Percentiles rank a stretch among this genome's conserved stretches.
These are phyloP conservation scores for Aureobasidium sp. DNA, from an alignment of 2,329 filamentous ascomycete species.

Conservation along the genomic window DNA sequence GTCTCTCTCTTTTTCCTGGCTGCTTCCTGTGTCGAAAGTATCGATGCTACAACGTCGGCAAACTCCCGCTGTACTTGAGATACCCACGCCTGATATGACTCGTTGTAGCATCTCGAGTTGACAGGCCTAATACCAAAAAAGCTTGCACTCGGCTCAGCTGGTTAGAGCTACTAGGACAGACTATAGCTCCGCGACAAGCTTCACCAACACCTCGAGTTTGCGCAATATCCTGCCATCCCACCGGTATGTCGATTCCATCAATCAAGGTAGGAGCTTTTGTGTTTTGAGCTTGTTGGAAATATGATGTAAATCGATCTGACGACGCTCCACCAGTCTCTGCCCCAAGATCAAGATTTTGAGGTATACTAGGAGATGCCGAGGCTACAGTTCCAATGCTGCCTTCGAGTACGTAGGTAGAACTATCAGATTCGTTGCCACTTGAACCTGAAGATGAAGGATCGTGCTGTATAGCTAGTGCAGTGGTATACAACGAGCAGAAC, in stretches of 20 bases:
- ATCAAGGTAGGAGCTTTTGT: neutral
- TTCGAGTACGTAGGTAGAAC: neutral
- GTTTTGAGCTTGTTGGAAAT: neutral
- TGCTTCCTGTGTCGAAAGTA: neutral
- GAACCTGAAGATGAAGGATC: neutral
- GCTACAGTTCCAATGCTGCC: neutral
- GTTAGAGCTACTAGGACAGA: conserved; percentile 11
- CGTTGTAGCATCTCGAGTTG: conserved; percentile 13
- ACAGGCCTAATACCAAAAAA: conserved; percentile 11
- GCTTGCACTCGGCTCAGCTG: conserved; percentile 9
- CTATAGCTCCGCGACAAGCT: neutral
- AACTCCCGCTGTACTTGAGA: conserved; percentile 10
- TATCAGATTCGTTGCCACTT: neutral
- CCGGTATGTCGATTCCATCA: neutral
- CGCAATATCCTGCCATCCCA: neutral
- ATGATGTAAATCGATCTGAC: neutral
- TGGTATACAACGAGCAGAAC: neutral
- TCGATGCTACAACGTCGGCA: conserved; percentile 10
- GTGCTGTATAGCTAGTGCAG: neutral
- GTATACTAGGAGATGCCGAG: neutral
- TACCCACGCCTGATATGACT: conserved; percentile 6
- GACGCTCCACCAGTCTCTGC: neutral
- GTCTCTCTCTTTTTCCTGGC: neutral
- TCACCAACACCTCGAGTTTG: neutral
- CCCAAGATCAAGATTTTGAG: neutral